A percentile compares a stretch with the other conserved stretches of the same genome.
Conservation (phyloP, 225 moss, liverwort and hornwort species). For the Neckera pumila region DNA sequence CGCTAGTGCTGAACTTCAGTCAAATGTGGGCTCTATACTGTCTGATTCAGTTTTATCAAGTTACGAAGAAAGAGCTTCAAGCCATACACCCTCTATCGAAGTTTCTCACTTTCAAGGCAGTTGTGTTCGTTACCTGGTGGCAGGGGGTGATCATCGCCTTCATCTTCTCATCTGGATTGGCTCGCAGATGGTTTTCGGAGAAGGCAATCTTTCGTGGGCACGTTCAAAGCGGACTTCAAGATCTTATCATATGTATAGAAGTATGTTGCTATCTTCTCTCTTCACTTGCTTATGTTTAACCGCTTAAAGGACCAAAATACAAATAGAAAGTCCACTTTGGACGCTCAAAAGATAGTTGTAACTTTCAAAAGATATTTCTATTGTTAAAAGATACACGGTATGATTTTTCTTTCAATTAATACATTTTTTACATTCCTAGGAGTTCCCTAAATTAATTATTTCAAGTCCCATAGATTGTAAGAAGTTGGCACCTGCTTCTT, state of each 20-base stretch:
- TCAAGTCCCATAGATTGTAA: background rate
- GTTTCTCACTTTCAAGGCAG: constrained; percentile 92
- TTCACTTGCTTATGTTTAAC: background rate
- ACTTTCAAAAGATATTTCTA: background rate
- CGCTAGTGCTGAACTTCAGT: constrained; percentile 84
- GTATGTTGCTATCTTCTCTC: constrained; percentile 11
- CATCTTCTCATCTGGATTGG: constrained; percentile 58
- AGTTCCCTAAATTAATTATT: background rate
- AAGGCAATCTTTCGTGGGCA: constrained; percentile 38
- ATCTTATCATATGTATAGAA: constrained; percentile 76
- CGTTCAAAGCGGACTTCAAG: constrained; percentile 54
- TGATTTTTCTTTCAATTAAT: background rate
- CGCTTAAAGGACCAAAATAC: background rate
- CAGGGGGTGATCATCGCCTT: constrained; percentile 86
- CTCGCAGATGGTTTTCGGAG: constrained; percentile 24
- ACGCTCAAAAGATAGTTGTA: background rate
- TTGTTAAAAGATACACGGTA: background rate
- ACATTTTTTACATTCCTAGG: background rate
- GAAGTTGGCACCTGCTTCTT: background rate
- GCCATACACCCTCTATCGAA: constrained; percentile 68
- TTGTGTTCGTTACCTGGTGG: constrained; percentile 99
- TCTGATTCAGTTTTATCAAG: constrained; percentile 73
- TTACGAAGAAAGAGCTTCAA: constrained; percentile 34
- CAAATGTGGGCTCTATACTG: constrained; percentile 84
- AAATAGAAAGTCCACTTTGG: background rate